Base-by-base conservation (phyloP, 2,329 filamentous ascomycete species). In the Rhinocladiella mackenziei region DNA sequence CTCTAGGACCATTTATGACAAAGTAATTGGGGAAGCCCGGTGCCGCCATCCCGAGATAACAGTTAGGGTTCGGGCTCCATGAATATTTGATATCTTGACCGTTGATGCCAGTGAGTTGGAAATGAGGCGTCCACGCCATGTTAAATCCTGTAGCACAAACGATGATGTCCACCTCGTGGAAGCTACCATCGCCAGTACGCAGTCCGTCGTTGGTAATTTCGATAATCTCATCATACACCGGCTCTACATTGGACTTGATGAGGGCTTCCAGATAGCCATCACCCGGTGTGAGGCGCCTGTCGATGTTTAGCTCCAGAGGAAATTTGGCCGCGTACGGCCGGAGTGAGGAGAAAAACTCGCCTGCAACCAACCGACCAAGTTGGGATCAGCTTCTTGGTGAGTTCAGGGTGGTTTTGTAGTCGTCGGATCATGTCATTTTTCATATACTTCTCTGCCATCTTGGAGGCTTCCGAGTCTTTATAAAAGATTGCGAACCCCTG, bases 191-290 rank as follows among this genome's bases (percentile, higher is more conserved):
- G 1, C 60, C 45, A 2, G 65, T 62, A 8, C 59, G 41, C 33
- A 76, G 65, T 0, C 71, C 72, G 0, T 50, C 61, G 2, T 56
- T 53, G 0, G 60, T 65, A 13, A 74, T 64, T 3, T 58, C 51
- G 2, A 55, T 56, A 45, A 77, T 73, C 0, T 66, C 61, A 2
- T 65, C 64, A 2, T 62, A 56, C 8, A 50, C 26, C 15, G 28
- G 36, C 32, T 31, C 35, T n/a, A 53, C 50, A 10, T 49, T 61
- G 23, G 60, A 57, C 28, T 69, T 40, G 4, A 60, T 59, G 2
- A 73, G 55, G 2, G 73, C 69, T 54, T 76, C 70, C 8, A 77
- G 66, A 54, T 73, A 76, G 0, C 73, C 72, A n/a, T 69, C 68
- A 0, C 73, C 73, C 1, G 74, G 74, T 0, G 73, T 74, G 13